Evolutionary conservation across 2,329 filamentous ascomycete genomes (phyloP).

Genomic region (Xylariaceae sp.): DNA sequence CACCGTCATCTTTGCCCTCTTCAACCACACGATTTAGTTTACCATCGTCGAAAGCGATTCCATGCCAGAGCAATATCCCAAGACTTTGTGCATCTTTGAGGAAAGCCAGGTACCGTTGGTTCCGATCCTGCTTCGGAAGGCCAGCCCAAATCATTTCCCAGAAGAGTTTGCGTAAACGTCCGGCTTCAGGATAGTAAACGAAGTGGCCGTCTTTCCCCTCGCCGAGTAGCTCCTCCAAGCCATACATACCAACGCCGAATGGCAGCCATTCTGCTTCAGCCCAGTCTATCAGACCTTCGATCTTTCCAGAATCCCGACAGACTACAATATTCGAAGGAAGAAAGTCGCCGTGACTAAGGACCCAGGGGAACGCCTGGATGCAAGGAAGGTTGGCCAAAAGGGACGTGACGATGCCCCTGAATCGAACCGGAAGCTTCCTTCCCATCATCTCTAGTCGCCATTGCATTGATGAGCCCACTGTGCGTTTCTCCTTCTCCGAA

Average conservation of each 20-base stretch:
- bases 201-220: constrained; percentile 33
- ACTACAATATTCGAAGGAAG: constrained; percentile 55
- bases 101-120: constrained; percentile 20
- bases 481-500: constrained; percentile 18
- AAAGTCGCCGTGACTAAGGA: constrained; percentile 58
- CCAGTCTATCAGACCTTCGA: constrained; percentile 60
- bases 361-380: constrained; percentile 45
- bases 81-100: constrained; percentile 42
- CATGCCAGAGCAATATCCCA: constrained; percentile 59
- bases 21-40: constrained; percentile 54
- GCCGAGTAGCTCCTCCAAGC: constrained; percentile 56
- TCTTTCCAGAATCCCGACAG: constrained; percentile 33
- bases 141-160: constrained; percentile 39
- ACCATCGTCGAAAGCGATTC: constrained; percentile 60
- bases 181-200: constrained; percentile 40
- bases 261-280: constrained; percentile 58
- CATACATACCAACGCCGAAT: constrained; percentile 57
- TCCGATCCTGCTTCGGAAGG: constrained; percentile 29
- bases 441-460: constrained; percentile 35
- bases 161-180: constrained; percentile 41
- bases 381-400: constrained; percentile 25
- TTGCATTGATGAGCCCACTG: constrained; percentile 37
- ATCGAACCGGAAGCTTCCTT: constrained; percentile 31
- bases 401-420: constrained; percentile 22
- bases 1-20: constrained; percentile 43